Base-by-base conservation (phyloP, 345 rosid species). In the Lepidium africanum region DNA sequence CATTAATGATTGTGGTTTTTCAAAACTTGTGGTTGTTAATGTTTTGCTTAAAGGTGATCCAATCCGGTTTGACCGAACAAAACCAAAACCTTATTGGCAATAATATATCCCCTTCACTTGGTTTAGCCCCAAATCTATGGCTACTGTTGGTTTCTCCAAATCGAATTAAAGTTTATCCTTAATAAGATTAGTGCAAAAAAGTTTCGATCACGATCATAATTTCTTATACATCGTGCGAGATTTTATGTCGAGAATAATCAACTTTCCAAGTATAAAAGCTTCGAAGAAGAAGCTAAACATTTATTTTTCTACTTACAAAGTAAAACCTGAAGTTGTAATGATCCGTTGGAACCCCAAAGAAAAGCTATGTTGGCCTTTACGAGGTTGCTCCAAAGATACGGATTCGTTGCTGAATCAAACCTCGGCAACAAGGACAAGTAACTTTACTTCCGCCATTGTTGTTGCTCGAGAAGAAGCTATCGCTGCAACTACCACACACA, bases 371-470 rank as follows among this genome's bases (percentile, higher is more conserved):
- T 27, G 3, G 37, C 32, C 19, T 50, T 52, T 81, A 84, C 3
- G 83, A 86, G 68, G 82, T 81, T 46, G 90, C 86, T 62, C 92
- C 90, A 70, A 86, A 88, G 63, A 90, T 86, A 12, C 68, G 83
- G 72, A 88, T 75, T 39, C 83, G 75, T 77, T 90, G 84, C 51
- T 88, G 87, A 19, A 88, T 78, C 17, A 79, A 80, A 67, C 57
- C 75, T 41, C 74, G 80, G 76, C 92, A 88, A 75, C 81, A 81
- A 1, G 91, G 92, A 62, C 96, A 88, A 19, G 77, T 59, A 46
- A 85, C 87, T 77, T 77, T 85, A n/a, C 82, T 83, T 83, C 83
- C 83, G 68, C 79, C 83, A 49, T 59, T 77, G 80, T 55, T 76
- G 13, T 74, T 81, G 35, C 74, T 66, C n/a, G 75, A 51, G 67